Evolutionary conservation across 78 protist species (phyloP), one percentile per base, ranked within the genome.

Genomic region (Diacronema lutheri): DNA sequence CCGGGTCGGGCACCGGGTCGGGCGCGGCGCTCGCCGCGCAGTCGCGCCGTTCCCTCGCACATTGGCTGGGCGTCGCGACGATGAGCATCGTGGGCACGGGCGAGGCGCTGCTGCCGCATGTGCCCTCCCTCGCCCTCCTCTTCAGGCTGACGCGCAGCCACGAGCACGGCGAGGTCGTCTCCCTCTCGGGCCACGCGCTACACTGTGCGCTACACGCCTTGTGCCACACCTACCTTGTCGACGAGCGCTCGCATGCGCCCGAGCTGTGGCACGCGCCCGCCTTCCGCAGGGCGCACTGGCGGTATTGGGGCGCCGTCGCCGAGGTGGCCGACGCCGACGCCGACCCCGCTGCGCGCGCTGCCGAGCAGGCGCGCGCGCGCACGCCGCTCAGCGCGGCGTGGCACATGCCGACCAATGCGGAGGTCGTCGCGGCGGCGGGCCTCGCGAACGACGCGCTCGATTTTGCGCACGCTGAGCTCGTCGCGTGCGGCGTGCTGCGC

Each of bases 201-300:
- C 79, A 29, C 79, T 37, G 58, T 4, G 2, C 41, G 20, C 79
- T 71, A 12, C 23, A 14, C 26, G 50, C 38, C 19, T 58, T 71
- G 25, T n/a, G 41, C 38, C 10, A 29, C 38, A 26, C 21, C 21
- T 71, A 41, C 58, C 58, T 29, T 12, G 1, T 25, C 33, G 79
- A 71, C 35, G 0, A 20, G 37, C 79, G 79, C n/a, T 71, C 79
- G 57, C 79, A 38, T 23, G 55, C 79, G 31, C 79, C 79, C 14
- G 20, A 11, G 57, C 38, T 41, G 33, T 31, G 79, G 46, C 26
- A 4, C 26, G 16, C 10, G 37, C 19, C 57, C 50, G 33, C 12
- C 12, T 0, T 41, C 23, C 79, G 79, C 19, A 31, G 6, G 56
- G 14, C 10, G 57, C 79, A 4, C 0, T 71, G 79, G 79, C 19